A percentile compares a stretch with the other conserved stretches of the same genome.
Evolutionary conservation across 2,329 filamentous ascomycete species (phyloP).

Genomic region (Ophiostoma fasciatum): DNA sequence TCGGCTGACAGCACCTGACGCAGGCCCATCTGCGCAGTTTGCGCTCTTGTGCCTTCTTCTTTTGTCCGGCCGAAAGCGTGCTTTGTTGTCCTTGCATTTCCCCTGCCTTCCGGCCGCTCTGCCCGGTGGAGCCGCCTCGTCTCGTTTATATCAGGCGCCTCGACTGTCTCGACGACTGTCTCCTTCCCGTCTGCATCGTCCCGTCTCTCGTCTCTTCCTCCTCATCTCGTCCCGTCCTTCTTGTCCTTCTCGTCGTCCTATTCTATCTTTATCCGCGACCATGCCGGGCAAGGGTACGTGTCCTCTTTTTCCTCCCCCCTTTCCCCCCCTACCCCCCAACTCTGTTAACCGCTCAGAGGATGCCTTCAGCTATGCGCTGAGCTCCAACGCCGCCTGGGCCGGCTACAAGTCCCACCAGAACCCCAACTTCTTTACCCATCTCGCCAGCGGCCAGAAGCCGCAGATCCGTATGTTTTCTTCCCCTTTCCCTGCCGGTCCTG

Average conservation of each 20-base stretch:
- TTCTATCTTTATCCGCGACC: background rate
- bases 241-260: background rate
- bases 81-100: background rate
- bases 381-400: constrained; percentile 58
- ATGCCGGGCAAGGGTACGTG: too few species aligned
- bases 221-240: background rate
- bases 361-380: constrained; percentile 46
- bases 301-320: background rate
- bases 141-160: background rate
- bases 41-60: too few species aligned
- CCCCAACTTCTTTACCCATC: constrained; percentile 54
- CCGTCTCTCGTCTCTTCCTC: background rate
- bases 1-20: too few species aligned
- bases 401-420: constrained; percentile 48
- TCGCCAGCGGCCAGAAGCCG: constrained; percentile 52
- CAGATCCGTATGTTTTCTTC: constrained; percentile 31
- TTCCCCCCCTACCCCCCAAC: background rate
- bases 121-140: too few species aligned
- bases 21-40: too few species aligned
- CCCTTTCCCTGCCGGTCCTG: background rate
- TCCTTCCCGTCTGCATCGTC: background rate
- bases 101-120: background rate
- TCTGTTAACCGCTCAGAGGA: constrained; percentile 30
- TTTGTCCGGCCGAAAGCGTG: too few species aligned
- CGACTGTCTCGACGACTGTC: too few species aligned